Evolutionary conservation across 2,329 filamentous ascomycete species (phyloP).

Genomic region (Beauveria sp.): DNA sequence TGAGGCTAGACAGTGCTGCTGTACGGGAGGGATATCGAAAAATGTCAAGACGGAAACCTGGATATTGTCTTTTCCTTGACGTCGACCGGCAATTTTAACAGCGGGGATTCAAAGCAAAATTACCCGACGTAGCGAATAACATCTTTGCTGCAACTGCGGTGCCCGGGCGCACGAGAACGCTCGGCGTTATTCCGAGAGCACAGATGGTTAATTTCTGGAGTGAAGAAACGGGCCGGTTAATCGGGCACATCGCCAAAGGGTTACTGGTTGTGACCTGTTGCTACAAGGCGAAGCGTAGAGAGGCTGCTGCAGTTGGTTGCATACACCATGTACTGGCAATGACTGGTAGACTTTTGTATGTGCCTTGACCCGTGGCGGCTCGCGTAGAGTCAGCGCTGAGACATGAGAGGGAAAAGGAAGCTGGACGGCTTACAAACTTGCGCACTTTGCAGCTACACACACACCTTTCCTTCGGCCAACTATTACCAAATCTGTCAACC

Average conservation of each 20-base stretch:
- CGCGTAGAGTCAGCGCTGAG: background rate
- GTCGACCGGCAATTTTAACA: background rate
- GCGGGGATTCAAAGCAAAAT: too few relatives aligned
- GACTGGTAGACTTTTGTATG: background rate
- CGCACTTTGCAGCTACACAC: background rate
- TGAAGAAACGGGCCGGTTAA: background rate
- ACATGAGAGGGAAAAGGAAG: constrained; percentile 1
- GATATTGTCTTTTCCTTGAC: background rate
- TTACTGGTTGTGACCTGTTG: background rate
- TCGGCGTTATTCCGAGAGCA: background rate
- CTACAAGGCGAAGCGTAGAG: background rate
- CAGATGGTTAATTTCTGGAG: background rate
- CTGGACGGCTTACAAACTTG: background rate
- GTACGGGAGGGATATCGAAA: too few relatives aligned
- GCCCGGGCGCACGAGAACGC: background rate
- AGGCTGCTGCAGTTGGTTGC: background rate
- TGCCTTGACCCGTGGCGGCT: background rate
- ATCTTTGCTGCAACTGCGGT: background rate
- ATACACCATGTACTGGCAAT: too few relatives aligned
- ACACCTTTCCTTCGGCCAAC: background rate
- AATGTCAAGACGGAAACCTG: too few relatives aligned
- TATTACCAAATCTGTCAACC: background rate
- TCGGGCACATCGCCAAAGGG: background rate
- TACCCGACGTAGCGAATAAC: background rate
- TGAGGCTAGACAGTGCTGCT: too few relatives aligned